Conservation (phyloP, 2,329 filamentous ascomycete genomes). For the Clonostachys byssicola region DNA sequence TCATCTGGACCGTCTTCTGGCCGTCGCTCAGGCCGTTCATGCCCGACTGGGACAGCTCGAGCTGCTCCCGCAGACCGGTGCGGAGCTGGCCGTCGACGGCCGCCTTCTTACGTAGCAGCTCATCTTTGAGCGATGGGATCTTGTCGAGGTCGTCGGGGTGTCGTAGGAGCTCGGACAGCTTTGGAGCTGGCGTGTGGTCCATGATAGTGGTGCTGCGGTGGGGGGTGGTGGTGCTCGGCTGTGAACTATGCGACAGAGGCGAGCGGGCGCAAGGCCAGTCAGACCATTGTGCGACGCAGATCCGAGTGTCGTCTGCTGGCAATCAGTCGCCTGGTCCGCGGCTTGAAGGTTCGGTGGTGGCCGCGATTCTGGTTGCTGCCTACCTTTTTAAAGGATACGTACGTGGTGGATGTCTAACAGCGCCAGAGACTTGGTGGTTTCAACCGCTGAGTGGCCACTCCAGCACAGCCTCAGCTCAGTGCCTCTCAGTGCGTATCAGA, state of each 20-base stretch:
- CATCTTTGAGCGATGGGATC: conserved; percentile 81
- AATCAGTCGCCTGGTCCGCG: too few relatives aligned
- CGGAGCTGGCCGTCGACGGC: conserved; percentile 89
- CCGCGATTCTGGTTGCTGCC: too few relatives aligned
- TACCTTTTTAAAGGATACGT: too few relatives aligned
- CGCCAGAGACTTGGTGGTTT: background rate
- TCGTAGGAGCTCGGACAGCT: conserved; percentile 88
- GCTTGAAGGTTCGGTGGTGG: too few relatives aligned
- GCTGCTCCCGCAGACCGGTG: conserved; percentile 82
- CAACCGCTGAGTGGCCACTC: too few relatives aligned
- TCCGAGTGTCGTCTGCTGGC: too few relatives aligned
- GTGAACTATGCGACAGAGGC: conserved; percentile 1
- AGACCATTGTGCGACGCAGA: too few relatives aligned
- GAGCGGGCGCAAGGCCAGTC: too few relatives aligned
- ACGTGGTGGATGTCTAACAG: too few relatives aligned
- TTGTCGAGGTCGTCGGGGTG: conserved; percentile 98
- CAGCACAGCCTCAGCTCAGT: too few relatives aligned
- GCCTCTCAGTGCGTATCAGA: too few relatives aligned
- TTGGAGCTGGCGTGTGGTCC: conserved; percentile 63
- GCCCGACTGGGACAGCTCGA: conserved; percentile 89
- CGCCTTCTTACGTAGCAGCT: conserved; percentile 91
- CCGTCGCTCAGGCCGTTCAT: conserved; percentile 87
- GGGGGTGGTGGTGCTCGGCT: background rate
- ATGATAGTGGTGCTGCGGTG: conserved; percentile 12
- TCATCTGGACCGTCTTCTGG: conserved; percentile 85